These are phyloP conservation scores for Hanseniaspora meyeri DNA, from an alignment of 805 yeast species.

Conservation along the genomic window DNA sequence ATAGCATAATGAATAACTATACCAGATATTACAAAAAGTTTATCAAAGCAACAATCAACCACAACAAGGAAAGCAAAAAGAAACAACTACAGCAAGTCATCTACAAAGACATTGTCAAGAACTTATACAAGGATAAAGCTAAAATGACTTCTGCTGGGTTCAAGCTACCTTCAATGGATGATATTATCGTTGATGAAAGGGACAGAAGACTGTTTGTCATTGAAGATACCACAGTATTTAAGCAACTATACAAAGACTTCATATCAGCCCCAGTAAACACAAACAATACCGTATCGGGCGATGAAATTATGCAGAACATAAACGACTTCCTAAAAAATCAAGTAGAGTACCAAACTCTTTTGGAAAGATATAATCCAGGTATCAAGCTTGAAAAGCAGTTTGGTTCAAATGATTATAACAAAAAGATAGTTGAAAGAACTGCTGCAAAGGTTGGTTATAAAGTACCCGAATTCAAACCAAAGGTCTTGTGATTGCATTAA, in stretches of 20 bases:
- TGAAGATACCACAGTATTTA: conserved; percentile 18
- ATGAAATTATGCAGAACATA: conserved; percentile 27
- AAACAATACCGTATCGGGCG: conserved; percentile 9
- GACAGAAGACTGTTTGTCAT: conserved; percentile 2
- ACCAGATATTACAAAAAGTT: not conserved
- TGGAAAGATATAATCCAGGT: conserved; percentile 82
- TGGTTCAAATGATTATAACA: conserved; percentile 12
- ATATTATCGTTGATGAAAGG: conserved; percentile 14
- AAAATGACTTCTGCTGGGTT: not conserved
- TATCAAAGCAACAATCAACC: conserved; percentile 2
- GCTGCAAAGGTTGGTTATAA: conserved; percentile 84
- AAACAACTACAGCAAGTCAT: conserved; percentile 15
- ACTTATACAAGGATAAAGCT: conserved; percentile 8
- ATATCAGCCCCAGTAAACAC: not conserved
- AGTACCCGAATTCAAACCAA: conserved; percentile 31
- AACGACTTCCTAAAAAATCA: conserved; percentile 56
- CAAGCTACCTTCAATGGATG: conserved; percentile 14
- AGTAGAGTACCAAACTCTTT: conserved; percentile 59
- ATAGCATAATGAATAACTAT: conserved; percentile 14
- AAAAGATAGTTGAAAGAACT: conserved; percentile 61
- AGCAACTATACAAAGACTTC: conserved; percentile 19
- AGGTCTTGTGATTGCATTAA: not conserved
- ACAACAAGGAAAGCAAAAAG: conserved; percentile 15
- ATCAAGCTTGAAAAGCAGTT: conserved; percentile 53
- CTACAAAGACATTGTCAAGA: conserved; percentile 8